A percentile compares a stretch with the other conserved stretches of the same genome.
These are phyloP conservation scores for Tolypocladium ophioglossoides DNA, from an alignment of 2,329 filamentous ascomycete species.

Conservation along the genomic window DNA sequence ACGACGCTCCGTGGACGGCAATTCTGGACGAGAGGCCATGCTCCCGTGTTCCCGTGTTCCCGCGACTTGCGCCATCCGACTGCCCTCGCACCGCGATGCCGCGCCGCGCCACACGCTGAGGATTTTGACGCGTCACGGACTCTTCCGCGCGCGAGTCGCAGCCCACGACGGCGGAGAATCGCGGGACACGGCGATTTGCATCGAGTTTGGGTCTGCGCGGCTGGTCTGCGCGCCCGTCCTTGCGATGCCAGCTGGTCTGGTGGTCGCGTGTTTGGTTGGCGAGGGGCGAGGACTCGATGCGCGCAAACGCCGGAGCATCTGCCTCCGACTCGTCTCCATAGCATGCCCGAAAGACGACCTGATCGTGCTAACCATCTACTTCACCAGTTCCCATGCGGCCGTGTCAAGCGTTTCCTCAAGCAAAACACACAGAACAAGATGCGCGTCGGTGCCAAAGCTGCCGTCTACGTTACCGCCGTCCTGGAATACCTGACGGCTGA, in stretches of 20 bases:
- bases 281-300: background rate
- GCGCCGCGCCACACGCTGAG: background rate
- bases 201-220: background rate
- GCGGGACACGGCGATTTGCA: background rate
- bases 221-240: background rate
- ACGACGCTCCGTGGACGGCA: conserved; percentile 5
- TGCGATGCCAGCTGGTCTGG: background rate
- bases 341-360: background rate
- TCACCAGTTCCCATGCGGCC: conserved; percentile 87
- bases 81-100: background rate
- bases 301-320: background rate
- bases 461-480: conserved; percentile 95
- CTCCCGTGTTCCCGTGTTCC: background rate
- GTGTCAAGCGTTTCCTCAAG: conserved; percentile 99
- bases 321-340: background rate
- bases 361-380: conserved; percentile 10
- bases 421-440: conserved; percentile 99
- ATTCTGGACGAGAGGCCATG: background rate
- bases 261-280: background rate
- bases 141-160: conserved; percentile 3
- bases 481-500: conserved; percentile 97
- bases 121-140: conserved; percentile 4
- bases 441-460: conserved; percentile 97
- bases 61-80: conserved; percentile 11
- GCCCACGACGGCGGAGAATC: background rate